Evolutionary conservation across 345 rosid species (phyloP).

Genomic region (Arabis hirsuta): DNA sequence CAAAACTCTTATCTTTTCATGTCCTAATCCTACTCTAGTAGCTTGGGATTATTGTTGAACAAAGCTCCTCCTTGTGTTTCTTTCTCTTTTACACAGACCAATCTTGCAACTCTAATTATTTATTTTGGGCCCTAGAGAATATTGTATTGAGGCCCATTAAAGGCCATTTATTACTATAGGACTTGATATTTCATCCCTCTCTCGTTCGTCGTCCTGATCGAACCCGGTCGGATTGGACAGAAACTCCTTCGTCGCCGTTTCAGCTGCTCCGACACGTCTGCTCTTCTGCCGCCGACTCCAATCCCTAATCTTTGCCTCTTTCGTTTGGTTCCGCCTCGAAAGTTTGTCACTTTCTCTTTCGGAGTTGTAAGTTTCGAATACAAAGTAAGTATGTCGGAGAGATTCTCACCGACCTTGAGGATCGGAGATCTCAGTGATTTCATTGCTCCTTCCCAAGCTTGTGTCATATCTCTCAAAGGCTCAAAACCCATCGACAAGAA

Average conservation of each 20-base stretch:
- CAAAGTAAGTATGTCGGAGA: constrained; percentile 67
- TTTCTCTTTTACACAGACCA: constrained; percentile 5
- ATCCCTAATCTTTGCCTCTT: constrained; percentile 3
- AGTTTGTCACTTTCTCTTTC: neutral
- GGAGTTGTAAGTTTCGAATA: neutral
- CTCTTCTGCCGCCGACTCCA: neutral
- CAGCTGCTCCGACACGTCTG: constrained; percentile 1
- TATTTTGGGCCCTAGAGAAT: neutral
- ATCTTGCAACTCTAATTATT: neutral
- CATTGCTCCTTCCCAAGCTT: constrained; percentile 91
- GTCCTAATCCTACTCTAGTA: too few relatives aligned
- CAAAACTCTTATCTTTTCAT: neutral
- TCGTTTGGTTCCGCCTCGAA: neutral
- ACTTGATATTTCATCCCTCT: neutral
- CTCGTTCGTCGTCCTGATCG: constrained; percentile 12
- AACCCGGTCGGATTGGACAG: neutral
- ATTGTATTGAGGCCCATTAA: neutral
- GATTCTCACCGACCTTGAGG: constrained; percentile 82
- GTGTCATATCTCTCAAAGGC: constrained; percentile 73
- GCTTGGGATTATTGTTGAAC: too few relatives aligned
- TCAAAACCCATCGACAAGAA: constrained; percentile 50
- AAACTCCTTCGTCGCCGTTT: constrained; percentile 3
- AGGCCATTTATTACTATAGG: neutral
- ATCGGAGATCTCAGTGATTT: constrained; percentile 95
- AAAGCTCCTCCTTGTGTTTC: too few relatives aligned